These are phyloP conservation scores for Drechslerella coelobrocha DNA, from an alignment of 2,329 filamentous ascomycete species.

Conservation along the genomic window DNA sequence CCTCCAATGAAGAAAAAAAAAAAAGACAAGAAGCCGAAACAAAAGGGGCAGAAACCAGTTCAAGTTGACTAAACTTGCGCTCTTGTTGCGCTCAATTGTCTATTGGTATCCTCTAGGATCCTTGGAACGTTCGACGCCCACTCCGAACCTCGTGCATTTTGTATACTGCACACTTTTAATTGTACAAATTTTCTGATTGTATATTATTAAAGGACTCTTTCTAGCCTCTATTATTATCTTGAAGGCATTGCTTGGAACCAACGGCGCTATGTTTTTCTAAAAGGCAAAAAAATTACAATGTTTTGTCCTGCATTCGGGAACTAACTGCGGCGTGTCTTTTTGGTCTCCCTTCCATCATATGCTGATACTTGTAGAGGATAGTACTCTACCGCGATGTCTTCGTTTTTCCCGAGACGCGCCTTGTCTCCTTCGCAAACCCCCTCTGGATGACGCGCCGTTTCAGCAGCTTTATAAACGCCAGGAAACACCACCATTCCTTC, in stretches of 20 bases:
- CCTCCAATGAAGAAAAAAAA: constrained; percentile 6
- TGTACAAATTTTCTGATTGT: constrained; percentile 28
- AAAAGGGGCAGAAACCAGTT: constrained; percentile 19
- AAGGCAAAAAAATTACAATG: constrained; percentile 1
- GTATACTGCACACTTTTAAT: constrained; percentile 12
- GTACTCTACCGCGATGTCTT: constrained; percentile 1
- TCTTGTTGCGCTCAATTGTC: no score
- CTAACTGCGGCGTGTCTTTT: no score
- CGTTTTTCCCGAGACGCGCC: not conserved
- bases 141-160: no score
- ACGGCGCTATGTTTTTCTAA: not conserved
- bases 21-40: constrained; percentile 20
- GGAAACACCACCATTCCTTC: constrained; percentile 20
- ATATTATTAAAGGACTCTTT: constrained; percentile 21
- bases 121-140: no score
- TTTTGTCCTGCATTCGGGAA: not conserved
- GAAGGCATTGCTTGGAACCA: not conserved
- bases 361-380: constrained; percentile 13
- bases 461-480: constrained; percentile 1
- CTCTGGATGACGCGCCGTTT: no score
- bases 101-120: no score
- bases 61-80: constrained; percentile 11
- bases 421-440: not conserved
- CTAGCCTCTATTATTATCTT: constrained; percentile 5
- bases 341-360: no score